Conservation (phyloP, 257 asterid genomes). For the Salvia miltiorrhiza region DNA sequence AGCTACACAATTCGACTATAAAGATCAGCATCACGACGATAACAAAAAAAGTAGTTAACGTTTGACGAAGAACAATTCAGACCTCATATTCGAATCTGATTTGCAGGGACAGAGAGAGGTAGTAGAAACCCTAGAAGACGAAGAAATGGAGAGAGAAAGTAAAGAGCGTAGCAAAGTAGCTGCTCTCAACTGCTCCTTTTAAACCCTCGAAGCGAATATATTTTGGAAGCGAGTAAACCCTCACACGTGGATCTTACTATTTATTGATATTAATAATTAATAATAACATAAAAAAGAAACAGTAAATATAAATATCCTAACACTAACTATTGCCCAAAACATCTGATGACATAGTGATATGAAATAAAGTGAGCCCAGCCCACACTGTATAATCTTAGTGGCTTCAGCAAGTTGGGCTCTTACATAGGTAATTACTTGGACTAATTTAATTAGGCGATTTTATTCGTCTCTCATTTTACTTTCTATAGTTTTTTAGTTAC, state of each 20-base stretch:
- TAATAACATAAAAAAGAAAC: not conserved
- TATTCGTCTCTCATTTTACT: too few relatives aligned
- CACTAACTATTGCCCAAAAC: too few relatives aligned
- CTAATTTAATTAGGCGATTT: too few relatives aligned
- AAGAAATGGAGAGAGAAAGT: not conserved
- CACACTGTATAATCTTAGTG: not conserved
- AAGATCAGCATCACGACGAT: not conserved
- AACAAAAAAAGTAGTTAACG: not conserved
- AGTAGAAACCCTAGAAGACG: constrained; percentile 50
- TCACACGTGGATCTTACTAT: constrained; percentile 18
- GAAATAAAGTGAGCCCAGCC: not conserved
- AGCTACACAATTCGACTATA: not conserved
- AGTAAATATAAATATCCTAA: not conserved
- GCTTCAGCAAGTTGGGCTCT: not conserved
- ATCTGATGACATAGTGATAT: too few relatives aligned
- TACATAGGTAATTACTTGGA: too few relatives aligned
- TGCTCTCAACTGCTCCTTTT: not conserved
- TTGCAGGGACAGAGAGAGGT: not conserved
- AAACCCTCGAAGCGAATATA: constrained; percentile 20
- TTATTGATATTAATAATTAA: not conserved
- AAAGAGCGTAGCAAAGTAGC: not conserved
- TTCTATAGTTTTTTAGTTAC: too few relatives aligned
- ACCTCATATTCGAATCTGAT: constrained; percentile 52
- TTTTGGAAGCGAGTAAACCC: constrained; percentile 24
- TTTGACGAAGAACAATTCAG: not conserved